Evolutionary conservation across 345 rosid genomes (phyloP), one percentile per base, ranked within the genome.

Genomic region (Hypericum androsaemum): DNA sequence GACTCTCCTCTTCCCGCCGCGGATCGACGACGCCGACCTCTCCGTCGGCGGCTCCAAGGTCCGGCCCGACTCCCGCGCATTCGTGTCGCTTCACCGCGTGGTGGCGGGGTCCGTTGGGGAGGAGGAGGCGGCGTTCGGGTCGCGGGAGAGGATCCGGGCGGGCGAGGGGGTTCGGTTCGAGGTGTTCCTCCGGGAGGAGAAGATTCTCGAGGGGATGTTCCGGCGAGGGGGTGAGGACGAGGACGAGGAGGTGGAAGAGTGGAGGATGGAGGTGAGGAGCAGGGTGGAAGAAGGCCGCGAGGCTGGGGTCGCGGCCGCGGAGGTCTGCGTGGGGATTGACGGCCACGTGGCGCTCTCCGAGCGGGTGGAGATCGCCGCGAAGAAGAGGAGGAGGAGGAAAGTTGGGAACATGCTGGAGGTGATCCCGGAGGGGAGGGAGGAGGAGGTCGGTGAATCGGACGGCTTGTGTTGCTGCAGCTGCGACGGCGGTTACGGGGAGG

Each of bases 341-440:
- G 97, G 86, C 38, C 63, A 59, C 42, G 65, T 56, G 72, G 68
- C 74, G 60, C 60, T 84, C 63, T 58, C 49, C 32, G 75, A 65
- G 67, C 75, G 76, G 41, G 70, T 76, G 67, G 72, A 58, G 60
- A 56, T 74, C 72, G 66, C 57, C 63, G 60, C 38, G 62, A 64
- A 46, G 70, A 66, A 5, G 53, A 39, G 49, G 54, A 57, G 60
- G 13, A 59, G 52, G 32, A 52, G 60, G 37, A 54, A 52, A 54
- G 45, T 4, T 8, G 37, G 37, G 37, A 63, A 60, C 16, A 63
- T 59, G 64, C 45, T 90, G 65, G 88, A 76, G 68, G 87, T 74
- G 71, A 90, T 90, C 7, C 96, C 96, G 2, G 96, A 90, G 78
- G 85, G 76, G 32, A 82, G 71, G 47, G 74, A 41, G 13, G 69